Evolutionary conservation across 2,329 filamentous ascomycete genomes (phyloP).

Genomic region (Curvularia verruculosa): DNA sequence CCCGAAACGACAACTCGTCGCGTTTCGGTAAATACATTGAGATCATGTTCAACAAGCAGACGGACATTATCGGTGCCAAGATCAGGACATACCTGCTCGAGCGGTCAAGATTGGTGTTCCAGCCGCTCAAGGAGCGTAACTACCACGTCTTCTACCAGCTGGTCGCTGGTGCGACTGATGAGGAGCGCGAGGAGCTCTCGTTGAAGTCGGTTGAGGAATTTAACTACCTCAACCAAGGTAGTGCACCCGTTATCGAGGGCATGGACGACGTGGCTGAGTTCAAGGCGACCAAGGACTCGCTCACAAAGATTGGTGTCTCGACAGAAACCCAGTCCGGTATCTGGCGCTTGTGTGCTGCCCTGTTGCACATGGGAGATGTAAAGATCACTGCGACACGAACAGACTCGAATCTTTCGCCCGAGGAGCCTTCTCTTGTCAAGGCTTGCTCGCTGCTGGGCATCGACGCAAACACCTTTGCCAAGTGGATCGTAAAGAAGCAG

Average conservation of each 20-base stretch:
- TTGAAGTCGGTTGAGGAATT: constrained; percentile 87
- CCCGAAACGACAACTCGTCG: constrained; percentile 97
- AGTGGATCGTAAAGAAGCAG: constrained; percentile 99
- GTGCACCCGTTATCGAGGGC: constrained; percentile 86
- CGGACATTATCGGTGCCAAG: constrained; percentile 96
- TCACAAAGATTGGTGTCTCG: constrained; percentile 85
- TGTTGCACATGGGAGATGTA: constrained; percentile 94
- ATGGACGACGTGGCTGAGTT: constrained; percentile 97
- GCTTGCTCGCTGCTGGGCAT: constrained; percentile 89
- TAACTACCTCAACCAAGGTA: constrained; percentile 95
- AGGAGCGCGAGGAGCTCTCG: constrained; percentile 78
- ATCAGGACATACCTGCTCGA: constrained; percentile 96
- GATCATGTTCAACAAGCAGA: constrained; percentile 96
- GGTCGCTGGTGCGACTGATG: constrained; percentile 86
- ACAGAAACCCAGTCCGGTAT: constrained; percentile 78
- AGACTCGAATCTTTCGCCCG: constrained; percentile 80
- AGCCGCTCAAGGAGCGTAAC: constrained; percentile 95
- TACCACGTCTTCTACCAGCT: constrained; percentile 99
- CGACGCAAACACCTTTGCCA: constrained; percentile 82
- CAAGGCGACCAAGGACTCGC: constrained; percentile 80
- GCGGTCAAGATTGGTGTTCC: constrained; percentile 93
- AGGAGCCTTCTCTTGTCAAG: constrained; percentile 80
- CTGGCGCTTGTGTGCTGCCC: constrained; percentile 86
- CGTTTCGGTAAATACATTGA: constrained; percentile 99
- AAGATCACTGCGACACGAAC: constrained; percentile 91